Evolutionary conservation across 169 alveolate species (phyloP).

Genomic region (Sarcocystis neurona): DNA sequence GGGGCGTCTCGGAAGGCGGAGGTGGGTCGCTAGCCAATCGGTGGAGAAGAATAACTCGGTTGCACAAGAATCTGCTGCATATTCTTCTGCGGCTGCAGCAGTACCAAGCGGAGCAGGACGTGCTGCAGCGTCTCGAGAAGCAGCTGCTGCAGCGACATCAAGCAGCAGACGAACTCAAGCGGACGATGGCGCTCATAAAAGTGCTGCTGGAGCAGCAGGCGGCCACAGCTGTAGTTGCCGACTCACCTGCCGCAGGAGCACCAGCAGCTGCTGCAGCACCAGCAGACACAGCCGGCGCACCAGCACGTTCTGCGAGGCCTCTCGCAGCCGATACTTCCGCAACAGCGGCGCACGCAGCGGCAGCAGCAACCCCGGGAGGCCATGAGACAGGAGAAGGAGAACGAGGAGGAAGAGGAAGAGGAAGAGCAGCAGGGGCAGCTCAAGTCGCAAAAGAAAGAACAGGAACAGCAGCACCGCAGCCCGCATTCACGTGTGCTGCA

Average conservation of each 20-base stretch:
- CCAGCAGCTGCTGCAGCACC: not conserved
- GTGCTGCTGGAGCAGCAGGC: not conserved
- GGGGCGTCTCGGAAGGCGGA: not conserved
- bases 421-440: too few species aligned
- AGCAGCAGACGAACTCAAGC: slow-evolving; percentile 39
- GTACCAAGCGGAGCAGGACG: slow-evolving; percentile 51
- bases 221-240: not conserved
- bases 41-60: slow-evolving; percentile 14
- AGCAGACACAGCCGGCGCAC: not conserved
- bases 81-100: slow-evolving; percentile 41
- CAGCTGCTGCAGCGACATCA: slow-evolving; percentile 42
- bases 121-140: slow-evolving; percentile 23
- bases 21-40: not conserved
- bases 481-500: too few species aligned
- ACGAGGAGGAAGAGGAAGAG: too few species aligned
- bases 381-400: too few species aligned
- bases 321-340: too few species aligned
- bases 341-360: too few species aligned
- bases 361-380: too few species aligned
- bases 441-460: too few species aligned
- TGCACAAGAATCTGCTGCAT: slow-evolving; percentile 40
- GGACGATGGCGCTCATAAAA: not conserved
- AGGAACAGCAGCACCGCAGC: too few species aligned
- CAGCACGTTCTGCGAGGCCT: too few species aligned
- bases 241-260: not conserved